Evolutionary conservation across 177 flowering plant species (phyloP), one percentile per base, ranked within the genome.

Genomic region (Telopea speciosissima): DNA sequence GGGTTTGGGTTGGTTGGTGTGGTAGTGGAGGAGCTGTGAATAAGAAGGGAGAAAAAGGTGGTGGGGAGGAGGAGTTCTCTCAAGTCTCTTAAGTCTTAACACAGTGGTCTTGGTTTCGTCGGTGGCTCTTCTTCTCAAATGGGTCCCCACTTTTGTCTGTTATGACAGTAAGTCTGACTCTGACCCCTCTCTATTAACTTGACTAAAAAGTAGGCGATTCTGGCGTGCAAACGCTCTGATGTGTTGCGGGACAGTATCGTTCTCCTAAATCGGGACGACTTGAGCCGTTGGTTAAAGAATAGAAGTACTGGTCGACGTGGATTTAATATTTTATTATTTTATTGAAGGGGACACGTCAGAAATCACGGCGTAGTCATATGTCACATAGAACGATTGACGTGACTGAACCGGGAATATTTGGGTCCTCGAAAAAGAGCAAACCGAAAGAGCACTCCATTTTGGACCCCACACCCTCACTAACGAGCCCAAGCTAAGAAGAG

Each of bases 21-120:
- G 66, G 67, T 26, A 17, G 68, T 33, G 64, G 61, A 58, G 24
- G 63, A 81, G 81, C 58, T 66, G 89, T 77, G 83, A 86, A 89
- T 87, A 86, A 73, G 90, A 86, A 89, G 88, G 89, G 77, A 81
- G 78, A 81, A 82, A 84, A 84, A 87, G 81, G 61, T 21, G 6
- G 22, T n/a, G 61, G 61, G 8, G 61, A 75, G 63, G 75, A 49
- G 67, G 31, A 63, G 73, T 28, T 28, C 31, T 28, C 31, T 28
- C 31, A 28, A 28, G 31, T 2, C 31, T 28, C 31, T 28, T 28
- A 28, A 26, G 3, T 28, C 31, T 28, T 28, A 28, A 26, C 11
- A 26, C 61, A 8, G 59, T 63, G 63, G 70, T 74, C 69, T 59
- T 67, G 68, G 71, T 69, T 49, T 63, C 71, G 71, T 69, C 73